Evolutionary conservation across 805 yeast genomes (phyloP), one percentile per base, ranked within the genome.

Genomic region (Ogataea minuta): DNA sequence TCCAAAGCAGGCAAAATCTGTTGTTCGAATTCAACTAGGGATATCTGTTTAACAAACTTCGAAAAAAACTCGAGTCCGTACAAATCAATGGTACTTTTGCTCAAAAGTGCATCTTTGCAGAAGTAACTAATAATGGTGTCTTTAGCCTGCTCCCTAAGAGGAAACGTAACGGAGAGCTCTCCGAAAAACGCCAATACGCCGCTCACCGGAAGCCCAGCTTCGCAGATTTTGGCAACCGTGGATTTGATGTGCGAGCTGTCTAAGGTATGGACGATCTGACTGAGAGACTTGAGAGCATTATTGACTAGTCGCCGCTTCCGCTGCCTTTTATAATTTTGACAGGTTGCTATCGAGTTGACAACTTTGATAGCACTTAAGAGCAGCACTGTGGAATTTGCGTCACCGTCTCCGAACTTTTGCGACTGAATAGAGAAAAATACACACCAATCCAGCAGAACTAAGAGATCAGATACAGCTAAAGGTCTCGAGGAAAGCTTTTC

Each of bases 361-460:
- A 79, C 57, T 31, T 54, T 48, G 14, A 68, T 63, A 27, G 66
- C 71, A 9, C 60, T 55, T 14, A 50, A 56, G 23, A 56, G 54
- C 23, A 64, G 45, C 13, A 45, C 48, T 6, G 31, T 41, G 5
- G 52, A 13, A 8, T 52, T 24, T 3, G 39, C 21, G 12, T 56
- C 50, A 30, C 67, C 62, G 14, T 49, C 25, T 1, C 45, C 52
- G 3, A 52, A 32, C 20, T 53, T 50, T 5, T 54, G 40, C 7
- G 62, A 52, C 14, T 52, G 40, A 29, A 57, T 45, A 17, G 64
- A 30, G 57, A 76, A 52, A 33, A 57, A 56, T 35, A 70, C 67
- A 31, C 68, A 60, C 89, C 90, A 84, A 12, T 69, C 67, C 28
- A 84, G 62, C 17, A 84, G 59, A 20, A 81, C 71, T 46, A 79